Conservation (phyloP, 2,329 filamentous ascomycete species). For the Botryosphaeria dothidea region DNA sequence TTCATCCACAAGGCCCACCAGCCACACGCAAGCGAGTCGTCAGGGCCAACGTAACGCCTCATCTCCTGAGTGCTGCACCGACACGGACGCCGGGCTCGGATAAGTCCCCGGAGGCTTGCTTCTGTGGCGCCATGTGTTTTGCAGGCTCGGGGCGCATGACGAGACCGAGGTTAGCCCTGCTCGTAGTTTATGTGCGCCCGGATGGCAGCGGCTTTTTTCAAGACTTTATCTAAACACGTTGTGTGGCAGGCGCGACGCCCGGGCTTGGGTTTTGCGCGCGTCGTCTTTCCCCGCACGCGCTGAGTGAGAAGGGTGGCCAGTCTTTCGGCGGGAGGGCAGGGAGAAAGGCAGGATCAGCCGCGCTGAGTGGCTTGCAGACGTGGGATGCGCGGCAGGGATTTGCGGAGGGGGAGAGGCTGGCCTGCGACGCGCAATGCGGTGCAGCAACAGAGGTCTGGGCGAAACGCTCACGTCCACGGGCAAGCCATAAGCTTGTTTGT, state of each 20-base stretch:
- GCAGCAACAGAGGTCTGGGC: not conserved
- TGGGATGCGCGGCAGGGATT: slow-evolving; percentile 10
- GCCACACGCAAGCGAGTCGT: slow-evolving; percentile 17
- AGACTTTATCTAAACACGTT: not conserved
- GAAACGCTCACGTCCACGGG: not conserved
- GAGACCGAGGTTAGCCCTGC: not conserved
- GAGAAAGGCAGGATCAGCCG: slow-evolving; percentile 7
- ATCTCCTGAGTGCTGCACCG: slow-evolving; percentile 4
- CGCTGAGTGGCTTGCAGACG: not conserved
- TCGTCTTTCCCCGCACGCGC: too few relatives aligned
- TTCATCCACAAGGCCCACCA: not conserved
- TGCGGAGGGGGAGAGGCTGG: not conserved
- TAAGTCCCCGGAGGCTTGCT: not conserved
- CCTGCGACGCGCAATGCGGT: slow-evolving; percentile 10
- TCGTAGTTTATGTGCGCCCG: not conserved
- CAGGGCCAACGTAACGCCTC: slow-evolving; percentile 10
- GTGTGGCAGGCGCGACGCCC: not conserved
- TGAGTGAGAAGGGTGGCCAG: not conserved
- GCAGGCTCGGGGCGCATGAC: not conserved
- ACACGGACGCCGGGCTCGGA: not conserved
- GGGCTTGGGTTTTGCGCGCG: not conserved
- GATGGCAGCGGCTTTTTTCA: not conserved
- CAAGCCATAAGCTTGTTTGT: not conserved
- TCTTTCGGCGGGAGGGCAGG: not conserved
- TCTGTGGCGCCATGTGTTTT: not conserved